Percentiles rank a stretch among this genome's conserved stretches.
Conservation (phyloP, 495 filamentous ascomycete genomes). For the Cryomyces minteri region DNA sequence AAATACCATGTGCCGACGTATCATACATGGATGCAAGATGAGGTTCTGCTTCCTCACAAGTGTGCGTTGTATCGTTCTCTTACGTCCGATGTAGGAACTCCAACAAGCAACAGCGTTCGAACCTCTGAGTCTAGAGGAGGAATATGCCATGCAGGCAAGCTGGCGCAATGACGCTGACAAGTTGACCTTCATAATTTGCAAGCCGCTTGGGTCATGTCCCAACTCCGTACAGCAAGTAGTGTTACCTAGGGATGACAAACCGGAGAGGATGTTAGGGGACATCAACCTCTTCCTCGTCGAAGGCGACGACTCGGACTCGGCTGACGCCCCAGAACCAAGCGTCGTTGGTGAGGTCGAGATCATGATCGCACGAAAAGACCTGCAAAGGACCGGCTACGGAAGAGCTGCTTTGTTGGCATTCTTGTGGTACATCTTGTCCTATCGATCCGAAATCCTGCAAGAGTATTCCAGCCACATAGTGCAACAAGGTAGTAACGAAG, state of each 20-base stretch:
- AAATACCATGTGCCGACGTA: conserved; percentile 63
- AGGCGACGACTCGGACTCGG: conserved; percentile 26
- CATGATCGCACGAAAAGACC: conserved; percentile 53
- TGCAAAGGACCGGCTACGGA: conserved; percentile 48
- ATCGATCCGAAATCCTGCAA: conserved; percentile 30
- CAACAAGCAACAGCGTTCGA: conserved; percentile 74
- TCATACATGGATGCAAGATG: conserved; percentile 81
- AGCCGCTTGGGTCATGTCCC: conserved; percentile 12
- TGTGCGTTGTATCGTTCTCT: background rate
- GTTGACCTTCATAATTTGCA: conserved; percentile 52
- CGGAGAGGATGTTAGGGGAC: conserved; percentile 57
- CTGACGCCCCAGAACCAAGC: conserved; percentile 14
- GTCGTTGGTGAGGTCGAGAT: conserved; percentile 63
- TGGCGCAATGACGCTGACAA: conserved; percentile 67
- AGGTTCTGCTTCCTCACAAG: conserved; percentile 24
- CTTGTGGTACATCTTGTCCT: conserved; percentile 37
- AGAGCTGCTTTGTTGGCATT: conserved; percentile 47
- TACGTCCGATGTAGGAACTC: conserved; percentile 37
- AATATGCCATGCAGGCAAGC: conserved; percentile 67
- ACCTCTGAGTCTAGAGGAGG: conserved; percentile 53
- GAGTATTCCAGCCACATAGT: conserved; percentile 30
- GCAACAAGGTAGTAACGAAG: background rate
- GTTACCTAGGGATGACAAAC: conserved; percentile 21
- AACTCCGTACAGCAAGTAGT: background rate
- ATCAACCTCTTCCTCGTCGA: conserved; percentile 65